Evolutionary conservation across 2,329 filamentous ascomycete species (phyloP).

Genomic region (Diaporthe humulicola): DNA sequence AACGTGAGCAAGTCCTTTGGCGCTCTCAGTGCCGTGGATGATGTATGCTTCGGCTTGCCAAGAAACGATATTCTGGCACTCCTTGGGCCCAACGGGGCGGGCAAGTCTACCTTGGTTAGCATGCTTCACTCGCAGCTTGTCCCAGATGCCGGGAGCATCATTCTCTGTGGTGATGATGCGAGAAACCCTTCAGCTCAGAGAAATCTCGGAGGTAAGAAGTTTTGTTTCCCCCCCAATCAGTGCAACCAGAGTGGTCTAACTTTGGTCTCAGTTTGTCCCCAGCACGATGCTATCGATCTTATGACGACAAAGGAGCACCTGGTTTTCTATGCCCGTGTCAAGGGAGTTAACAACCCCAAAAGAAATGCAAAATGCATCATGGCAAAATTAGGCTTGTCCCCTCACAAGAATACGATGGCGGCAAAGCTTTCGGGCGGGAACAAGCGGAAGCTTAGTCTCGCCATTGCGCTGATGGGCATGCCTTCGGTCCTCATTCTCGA

Average conservation of each 20-base stretch:
- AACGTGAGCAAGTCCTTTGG: constrained; percentile 3
- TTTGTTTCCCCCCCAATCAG: accelerated
- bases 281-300: constrained; percentile 1
- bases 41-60: not conserved
- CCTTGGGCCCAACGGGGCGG: not conserved
- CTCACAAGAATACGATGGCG: constrained; percentile 1
- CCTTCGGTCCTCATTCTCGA: not conserved
- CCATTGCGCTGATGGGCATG: constrained; percentile 1
- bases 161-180: not conserved
- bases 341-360: not conserved
- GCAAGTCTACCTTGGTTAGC: not conserved
- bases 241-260: not conserved
- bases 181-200: not conserved
- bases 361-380: not conserved
- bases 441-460: constrained; percentile 15
- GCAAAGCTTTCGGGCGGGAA: not conserved
- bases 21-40: not conserved
- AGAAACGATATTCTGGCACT: not conserved
- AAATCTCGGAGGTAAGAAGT: not conserved
- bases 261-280: not conserved
- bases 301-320: constrained; percentile 3
- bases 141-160: not conserved
- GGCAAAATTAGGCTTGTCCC: not conserved
- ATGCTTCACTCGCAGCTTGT: not conserved
- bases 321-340: not conserved